phyloP scores from a whole-genome alignment of 2,329 filamentous ascomycete species.

The Plenodomus lindquistii region DNA sequence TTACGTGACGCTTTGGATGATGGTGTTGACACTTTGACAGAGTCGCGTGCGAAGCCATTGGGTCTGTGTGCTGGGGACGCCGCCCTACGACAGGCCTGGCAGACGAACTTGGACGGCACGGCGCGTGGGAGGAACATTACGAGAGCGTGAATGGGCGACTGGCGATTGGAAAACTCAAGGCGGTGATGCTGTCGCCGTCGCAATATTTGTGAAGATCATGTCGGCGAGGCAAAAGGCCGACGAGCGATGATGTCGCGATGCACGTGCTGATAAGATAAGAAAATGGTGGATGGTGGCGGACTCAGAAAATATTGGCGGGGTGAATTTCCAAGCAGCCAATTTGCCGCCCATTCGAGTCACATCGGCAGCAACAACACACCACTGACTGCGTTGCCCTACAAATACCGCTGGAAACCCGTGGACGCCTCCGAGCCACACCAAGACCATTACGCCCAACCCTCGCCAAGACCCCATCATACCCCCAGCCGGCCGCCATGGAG shows the following conservation, averaged over 20 bases:
- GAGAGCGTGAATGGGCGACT: neutral
- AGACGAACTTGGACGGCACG: constrained; percentile 25
- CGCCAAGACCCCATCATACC: constrained; percentile 1
- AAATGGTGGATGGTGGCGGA: constrained; percentile 2
- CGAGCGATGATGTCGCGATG: neutral
- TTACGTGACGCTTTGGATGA: constrained; percentile 12
- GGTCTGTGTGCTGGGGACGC: neutral
- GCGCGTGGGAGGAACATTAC: constrained; percentile 30
- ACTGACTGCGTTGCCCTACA: too few species aligned
- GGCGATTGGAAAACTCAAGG: neutral
- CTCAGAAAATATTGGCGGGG: constrained; percentile 32
- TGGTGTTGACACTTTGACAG: neutral
- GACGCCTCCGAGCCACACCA: too few species aligned
- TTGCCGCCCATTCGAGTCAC: constrained; percentile 24
- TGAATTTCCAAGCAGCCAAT: constrained; percentile 35
- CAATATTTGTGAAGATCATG: constrained; percentile 9
- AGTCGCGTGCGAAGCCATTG: constrained; percentile 12
- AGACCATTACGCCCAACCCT: too few species aligned
- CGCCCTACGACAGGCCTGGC: constrained; percentile 24
- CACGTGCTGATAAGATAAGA: constrained; percentile 26
- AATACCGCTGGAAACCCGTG: too few species aligned
- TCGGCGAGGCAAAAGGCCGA: constrained; percentile 9
- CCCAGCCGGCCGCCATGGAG: constrained; percentile 41
- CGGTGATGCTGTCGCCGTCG: neutral
- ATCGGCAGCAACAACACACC: neutral